These are phyloP conservation scores for Avena eriantha DNA, from an alignment of 176 grass and related monocot species.

Conservation along the genomic window DNA sequence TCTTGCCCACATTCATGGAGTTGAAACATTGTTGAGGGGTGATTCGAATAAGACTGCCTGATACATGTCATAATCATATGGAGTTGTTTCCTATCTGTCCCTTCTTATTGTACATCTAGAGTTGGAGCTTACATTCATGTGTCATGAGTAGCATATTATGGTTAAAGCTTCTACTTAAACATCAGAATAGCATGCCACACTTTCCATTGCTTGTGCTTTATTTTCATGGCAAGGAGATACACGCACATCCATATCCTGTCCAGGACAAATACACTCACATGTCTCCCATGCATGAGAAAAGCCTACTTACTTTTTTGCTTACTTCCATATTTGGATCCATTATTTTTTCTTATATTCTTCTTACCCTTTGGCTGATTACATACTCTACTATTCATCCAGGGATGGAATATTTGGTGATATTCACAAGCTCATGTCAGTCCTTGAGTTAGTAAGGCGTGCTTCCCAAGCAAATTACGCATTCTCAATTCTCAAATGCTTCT, in stretches of 20 bases:
- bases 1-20: conserved; percentile 10
- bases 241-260: neutral
- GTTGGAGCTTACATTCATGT: conserved; percentile 3
- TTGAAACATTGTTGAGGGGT: conserved; percentile 10
- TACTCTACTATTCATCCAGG: conserved; percentile 57
- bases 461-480: conserved; percentile 33
- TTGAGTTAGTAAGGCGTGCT: conserved; percentile 70
- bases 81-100: neutral
- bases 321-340: neutral
- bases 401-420: conserved; percentile 69
- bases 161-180: conserved; percentile 22
- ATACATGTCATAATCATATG: neutral
- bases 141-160: neutral
- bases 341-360: neutral
- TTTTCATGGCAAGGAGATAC: neutral
- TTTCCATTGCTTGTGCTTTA: neutral
- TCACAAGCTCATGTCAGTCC: conserved; percentile 68
- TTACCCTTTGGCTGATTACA: conserved; percentile 40
- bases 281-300: conserved; percentile 32
- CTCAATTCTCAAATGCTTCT: conserved; percentile 21
- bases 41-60: conserved; percentile 6
- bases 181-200: neutral
- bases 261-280: conserved; percentile 19
- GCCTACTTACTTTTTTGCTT: neutral
- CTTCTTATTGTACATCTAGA: conserved; percentile 27